Evolutionary conservation across 1,284 basidiomycete genomes (phyloP).

Genomic region (Leccinum pachyderme): DNA sequence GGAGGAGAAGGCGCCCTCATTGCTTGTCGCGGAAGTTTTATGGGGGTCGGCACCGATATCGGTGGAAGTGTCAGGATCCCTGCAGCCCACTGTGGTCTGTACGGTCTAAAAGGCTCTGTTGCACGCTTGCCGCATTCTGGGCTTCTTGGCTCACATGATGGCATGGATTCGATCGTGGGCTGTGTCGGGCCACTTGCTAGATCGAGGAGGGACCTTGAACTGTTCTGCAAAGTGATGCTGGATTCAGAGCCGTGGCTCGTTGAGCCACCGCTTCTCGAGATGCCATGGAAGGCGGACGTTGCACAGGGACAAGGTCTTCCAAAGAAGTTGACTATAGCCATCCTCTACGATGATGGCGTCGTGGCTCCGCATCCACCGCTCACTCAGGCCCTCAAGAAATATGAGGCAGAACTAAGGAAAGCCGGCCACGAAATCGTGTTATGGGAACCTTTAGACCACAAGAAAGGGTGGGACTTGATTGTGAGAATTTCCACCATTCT

Average conservation of each 20-base stretch:
- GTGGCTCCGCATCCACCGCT: constrained; percentile 57
- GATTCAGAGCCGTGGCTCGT: constrained; percentile 51
- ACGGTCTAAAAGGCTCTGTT: constrained; percentile 54
- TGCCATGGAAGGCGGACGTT: constrained; percentile 49
- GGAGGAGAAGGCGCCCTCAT: constrained; percentile 64
- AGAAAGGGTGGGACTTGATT: constrained; percentile 49
- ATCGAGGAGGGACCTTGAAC: constrained; percentile 50
- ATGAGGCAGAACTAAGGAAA: constrained; percentile 42
- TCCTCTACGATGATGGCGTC: constrained; percentile 56
- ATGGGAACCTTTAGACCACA: constrained; percentile 48
- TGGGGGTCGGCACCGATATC: constrained; percentile 63
- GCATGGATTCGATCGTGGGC: constrained; percentile 53
- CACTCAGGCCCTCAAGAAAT: constrained; percentile 42
- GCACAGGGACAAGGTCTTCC: constrained; percentile 38
- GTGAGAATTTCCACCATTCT: constrained; percentile 31
- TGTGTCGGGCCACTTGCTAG: constrained; percentile 53
- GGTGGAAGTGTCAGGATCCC: constrained; percentile 44
- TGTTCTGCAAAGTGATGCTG: constrained; percentile 53
- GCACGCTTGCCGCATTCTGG: constrained; percentile 51
- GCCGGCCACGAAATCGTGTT: constrained; percentile 55
- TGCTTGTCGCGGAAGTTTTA: constrained; percentile 51
- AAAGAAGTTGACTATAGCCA: constrained; percentile 47
- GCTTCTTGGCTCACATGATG: constrained; percentile 49
- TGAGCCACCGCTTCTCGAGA: constrained; percentile 52
- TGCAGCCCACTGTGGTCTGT: constrained; percentile 46